Evolutionary conservation across 1,284 basidiomycete genomes (phyloP).

Genomic region (Veloporphyrellus conicus): DNA sequence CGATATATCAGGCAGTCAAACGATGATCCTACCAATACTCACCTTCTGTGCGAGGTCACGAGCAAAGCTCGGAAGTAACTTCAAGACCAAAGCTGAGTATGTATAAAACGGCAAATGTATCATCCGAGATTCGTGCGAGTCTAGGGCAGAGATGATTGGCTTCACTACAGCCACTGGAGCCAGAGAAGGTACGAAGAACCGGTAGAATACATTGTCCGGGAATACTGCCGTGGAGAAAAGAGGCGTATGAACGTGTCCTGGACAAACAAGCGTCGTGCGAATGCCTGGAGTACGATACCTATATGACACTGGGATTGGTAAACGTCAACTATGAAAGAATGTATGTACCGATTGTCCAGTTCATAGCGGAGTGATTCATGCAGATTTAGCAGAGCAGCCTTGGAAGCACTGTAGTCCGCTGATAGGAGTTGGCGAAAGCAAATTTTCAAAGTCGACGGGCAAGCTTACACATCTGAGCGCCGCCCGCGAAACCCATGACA

Average conservation of each 20-base stretch:
- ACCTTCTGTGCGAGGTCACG: conserved; percentile 73
- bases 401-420: conserved; percentile 88
- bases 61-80: conserved; percentile 64
- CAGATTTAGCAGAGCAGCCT: conserved; percentile 74
- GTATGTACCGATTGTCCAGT: conserved; percentile 62
- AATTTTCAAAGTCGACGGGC: not conserved
- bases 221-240: conserved; percentile 64
- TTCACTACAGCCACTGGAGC: conserved; percentile 74
- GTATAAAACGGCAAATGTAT: conserved; percentile 74
- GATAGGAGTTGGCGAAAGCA: conserved; percentile 9
- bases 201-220: conserved; percentile 49
- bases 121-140: conserved; percentile 68
- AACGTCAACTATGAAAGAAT: conserved; percentile 4
- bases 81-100: conserved; percentile 54
- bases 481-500: conserved; percentile 70
- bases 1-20: conserved; percentile 10
- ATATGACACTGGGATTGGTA: conserved; percentile 8
- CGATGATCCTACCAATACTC: conserved; percentile 19
- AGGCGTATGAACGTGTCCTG: conserved; percentile 71
- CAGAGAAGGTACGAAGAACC: conserved; percentile 73
- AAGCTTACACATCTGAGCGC: conserved; percentile 74
- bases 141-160: conserved; percentile 72
- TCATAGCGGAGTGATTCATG: conserved; percentile 82
- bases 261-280: conserved; percentile 76
- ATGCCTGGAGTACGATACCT: conserved; percentile 72